A percentile compares a stretch with the other conserved stretches of the same genome.
phyloP scores from a whole-genome alignment of 805 yeast genomes.

The Cyberlindnera maclurae region DNA sequence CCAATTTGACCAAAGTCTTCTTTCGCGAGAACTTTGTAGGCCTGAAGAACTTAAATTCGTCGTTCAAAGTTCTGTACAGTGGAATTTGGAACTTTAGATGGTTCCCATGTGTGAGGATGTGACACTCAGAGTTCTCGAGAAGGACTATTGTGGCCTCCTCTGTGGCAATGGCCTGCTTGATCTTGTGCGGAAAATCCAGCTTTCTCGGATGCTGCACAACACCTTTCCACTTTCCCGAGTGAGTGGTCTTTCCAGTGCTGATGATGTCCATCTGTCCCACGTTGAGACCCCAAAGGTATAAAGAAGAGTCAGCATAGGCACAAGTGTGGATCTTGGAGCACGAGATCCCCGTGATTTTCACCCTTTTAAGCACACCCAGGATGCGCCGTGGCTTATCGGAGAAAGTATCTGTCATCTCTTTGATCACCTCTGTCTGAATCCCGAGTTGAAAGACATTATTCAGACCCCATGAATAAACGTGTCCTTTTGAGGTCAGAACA shows the following conservation, averaged over 20 bases:
- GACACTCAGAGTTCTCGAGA: conserved; percentile 50
- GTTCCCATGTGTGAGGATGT: conserved; percentile 50
- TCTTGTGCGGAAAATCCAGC: conserved; percentile 30
- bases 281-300: conserved; percentile 72
- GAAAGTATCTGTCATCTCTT: conserved; percentile 22
- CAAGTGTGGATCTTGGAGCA: conserved; percentile 68
- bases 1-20: conserved; percentile 26
- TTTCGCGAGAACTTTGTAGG: conserved; percentile 43
- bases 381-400: conserved; percentile 23
- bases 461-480: conserved; percentile 76
- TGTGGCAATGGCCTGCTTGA: conserved; percentile 53
- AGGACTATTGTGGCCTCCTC: conserved; percentile 67
- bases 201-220: conserved; percentile 33
- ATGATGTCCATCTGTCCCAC: conserved; percentile 73
- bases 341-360: conserved; percentile 24
- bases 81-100: conserved; percentile 44
- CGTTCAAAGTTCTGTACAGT: conserved; percentile 24
- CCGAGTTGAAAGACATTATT: conserved; percentile 68
- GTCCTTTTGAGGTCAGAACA: conserved; percentile 43
- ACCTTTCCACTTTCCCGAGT: conserved; percentile 29
- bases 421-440: conserved; percentile 27
- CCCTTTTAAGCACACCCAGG: conserved; percentile 22
- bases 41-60: conserved; percentile 46
- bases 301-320: conserved; percentile 41
- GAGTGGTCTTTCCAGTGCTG: conserved; percentile 25